These are phyloP conservation scores for Hypsizygus ulmarius DNA, from an alignment of 1,284 basidiomycete species.

Conservation along the genomic window DNA sequence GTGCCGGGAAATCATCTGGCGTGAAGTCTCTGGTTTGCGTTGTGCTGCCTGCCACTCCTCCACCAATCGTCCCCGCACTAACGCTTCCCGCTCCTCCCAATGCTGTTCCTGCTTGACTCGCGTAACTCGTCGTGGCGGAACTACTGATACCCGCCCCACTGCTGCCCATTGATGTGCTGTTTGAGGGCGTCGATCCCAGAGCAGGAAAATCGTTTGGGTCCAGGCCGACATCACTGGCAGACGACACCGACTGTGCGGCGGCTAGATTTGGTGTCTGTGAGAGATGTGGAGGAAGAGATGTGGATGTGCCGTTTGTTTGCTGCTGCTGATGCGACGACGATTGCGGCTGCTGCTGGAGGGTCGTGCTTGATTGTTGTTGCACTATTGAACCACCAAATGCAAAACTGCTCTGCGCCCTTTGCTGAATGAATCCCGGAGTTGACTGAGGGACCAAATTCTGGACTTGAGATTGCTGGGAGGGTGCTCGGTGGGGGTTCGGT, in stretches of 20 bases:
- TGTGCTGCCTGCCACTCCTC: constrained; percentile 29
- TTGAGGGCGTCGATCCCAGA: constrained; percentile 58
- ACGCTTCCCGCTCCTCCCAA: constrained; percentile 36
- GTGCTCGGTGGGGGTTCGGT: constrained; percentile 53
- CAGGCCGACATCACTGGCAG: constrained; percentile 71
- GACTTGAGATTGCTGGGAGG: constrained; percentile 46
- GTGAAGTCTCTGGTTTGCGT: constrained; percentile 68
- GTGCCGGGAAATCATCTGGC: constrained; percentile 80
- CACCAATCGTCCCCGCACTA: constrained; percentile 30
- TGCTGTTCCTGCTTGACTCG: constrained; percentile 69
- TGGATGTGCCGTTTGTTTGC: constrained; percentile 49
- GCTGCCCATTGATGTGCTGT: constrained; percentile 35
- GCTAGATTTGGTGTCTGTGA: constrained; percentile 48
- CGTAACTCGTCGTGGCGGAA: constrained; percentile 59
- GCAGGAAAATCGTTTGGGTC: constrained; percentile 86
- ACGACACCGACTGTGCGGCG: constrained; percentile 55
- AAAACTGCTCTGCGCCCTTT: constrained; percentile 54
- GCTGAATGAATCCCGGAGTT: constrained; percentile 61
- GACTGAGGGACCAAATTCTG: constrained; percentile 59
- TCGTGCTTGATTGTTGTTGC: constrained; percentile 48
- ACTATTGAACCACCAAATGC: constrained; percentile 54
- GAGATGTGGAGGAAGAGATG: constrained; percentile 51
- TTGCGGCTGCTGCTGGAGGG: constrained; percentile 38
- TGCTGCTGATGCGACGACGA: constrained; percentile 32
- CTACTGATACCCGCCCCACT: constrained; percentile 29